These are phyloP conservation scores for Sclerotinia nivalis DNA, from an alignment of 2,329 filamentous ascomycete species.

Conservation along the genomic window DNA sequence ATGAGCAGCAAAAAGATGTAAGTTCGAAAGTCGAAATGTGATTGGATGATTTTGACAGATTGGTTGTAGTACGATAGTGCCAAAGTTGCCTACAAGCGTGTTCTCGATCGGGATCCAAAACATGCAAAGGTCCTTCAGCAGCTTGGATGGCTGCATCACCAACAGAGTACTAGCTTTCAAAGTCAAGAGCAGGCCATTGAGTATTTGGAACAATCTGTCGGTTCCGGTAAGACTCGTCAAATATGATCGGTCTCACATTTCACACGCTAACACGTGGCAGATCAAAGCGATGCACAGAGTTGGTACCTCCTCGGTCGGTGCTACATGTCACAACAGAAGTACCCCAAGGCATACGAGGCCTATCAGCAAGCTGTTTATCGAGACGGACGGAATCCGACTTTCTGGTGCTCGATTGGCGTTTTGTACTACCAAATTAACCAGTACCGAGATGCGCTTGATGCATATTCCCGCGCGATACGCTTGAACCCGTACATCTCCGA, in stretches of 20 bases:
- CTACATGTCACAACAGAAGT: constrained; percentile 99
- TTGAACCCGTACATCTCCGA: constrained; percentile 98
- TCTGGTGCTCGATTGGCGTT: constrained; percentile 99
- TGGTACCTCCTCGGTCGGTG: constrained; percentile 97
- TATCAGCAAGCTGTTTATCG: constrained; percentile 99
- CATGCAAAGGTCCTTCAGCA: constrained; percentile 98
- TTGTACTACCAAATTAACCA: constrained; percentile 99
- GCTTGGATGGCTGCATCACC: constrained; percentile 95
- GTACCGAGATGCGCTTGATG: constrained; percentile 95
- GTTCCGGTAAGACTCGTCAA: constrained; percentile 66
- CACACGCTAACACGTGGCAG: constrained; percentile 51
- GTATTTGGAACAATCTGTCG: constrained; percentile 94
- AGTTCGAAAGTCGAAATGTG: constrained; percentile 44
- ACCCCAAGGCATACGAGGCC: constrained; percentile 96
- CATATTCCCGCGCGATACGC: constrained; percentile 93
- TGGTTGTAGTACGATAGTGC: constrained; percentile 78
- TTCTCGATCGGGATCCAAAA: constrained; percentile 90
- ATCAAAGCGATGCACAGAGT: constrained; percentile 93
- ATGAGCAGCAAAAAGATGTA: constrained; percentile 98
- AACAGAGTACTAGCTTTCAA: constrained; percentile 86
- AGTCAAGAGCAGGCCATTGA: constrained; percentile 97
- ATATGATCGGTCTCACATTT: constrained; percentile 31
- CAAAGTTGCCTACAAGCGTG: constrained; percentile 87
- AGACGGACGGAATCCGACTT: constrained; percentile 95
- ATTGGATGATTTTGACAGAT: constrained; percentile 37